phyloP scores from a whole-genome alignment of 192 early-diverging fungal species.

The Thoreauomyces humboldtii region DNA sequence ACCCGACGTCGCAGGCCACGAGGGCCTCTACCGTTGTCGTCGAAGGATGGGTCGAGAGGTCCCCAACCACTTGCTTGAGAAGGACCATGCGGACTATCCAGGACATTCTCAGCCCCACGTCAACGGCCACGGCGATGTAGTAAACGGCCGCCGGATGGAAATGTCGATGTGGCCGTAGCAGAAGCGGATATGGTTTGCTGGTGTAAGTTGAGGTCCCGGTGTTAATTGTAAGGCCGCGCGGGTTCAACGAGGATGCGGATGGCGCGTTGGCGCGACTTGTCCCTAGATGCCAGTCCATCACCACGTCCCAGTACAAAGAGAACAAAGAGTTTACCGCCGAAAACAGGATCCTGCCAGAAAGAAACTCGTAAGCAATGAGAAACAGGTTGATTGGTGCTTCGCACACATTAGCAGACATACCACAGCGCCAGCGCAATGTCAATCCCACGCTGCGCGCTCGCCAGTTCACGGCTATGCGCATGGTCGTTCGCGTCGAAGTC shows the following conservation, averaged over 20 bases:
- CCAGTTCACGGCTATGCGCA: background rate
- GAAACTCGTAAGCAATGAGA: no score
- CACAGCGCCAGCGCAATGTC: constrained; percentile 50
- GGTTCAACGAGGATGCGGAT: no score
- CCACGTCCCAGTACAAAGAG: constrained; percentile 95
- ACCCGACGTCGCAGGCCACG: constrained; percentile 68
- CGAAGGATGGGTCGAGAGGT: constrained; percentile 28
- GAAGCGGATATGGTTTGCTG: constrained; percentile 30
- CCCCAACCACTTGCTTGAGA: constrained; percentile 3
- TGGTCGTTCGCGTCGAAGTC: background rate
- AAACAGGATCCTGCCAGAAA: background rate
- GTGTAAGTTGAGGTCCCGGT: no score
- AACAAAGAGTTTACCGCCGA: constrained; percentile 81
- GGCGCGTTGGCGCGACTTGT: no score
- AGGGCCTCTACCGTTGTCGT: constrained; percentile 60
- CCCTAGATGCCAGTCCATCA: constrained; percentile 74
- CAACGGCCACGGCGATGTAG: constrained; percentile 73
- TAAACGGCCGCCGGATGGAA: constrained; percentile 67
- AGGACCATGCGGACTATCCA: constrained; percentile 75
- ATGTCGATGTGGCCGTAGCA: constrained; percentile 64
- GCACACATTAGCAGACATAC: no score
- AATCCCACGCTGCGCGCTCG: constrained; percentile 18
- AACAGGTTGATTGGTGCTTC: no score
- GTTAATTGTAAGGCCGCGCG: no score
- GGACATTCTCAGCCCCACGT: constrained; percentile 78